A percentile compares a stretch with the other conserved stretches of the same genome.
Conservation (phyloP, 2,329 filamentous ascomycete species). For the Chaetothyriales sp. region DNA sequence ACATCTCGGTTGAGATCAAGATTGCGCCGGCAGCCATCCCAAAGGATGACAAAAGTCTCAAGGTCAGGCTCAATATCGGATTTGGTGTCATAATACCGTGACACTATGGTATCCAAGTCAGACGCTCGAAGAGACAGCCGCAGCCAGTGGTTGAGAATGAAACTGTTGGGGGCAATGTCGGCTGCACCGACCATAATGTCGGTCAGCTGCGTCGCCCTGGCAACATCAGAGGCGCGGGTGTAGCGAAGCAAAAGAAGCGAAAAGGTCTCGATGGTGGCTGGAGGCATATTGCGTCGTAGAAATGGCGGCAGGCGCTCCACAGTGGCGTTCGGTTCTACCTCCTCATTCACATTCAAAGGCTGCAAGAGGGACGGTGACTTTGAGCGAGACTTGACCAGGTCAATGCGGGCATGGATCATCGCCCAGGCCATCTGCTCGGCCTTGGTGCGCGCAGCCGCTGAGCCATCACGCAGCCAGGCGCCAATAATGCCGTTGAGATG, state of each 20-base stretch:
- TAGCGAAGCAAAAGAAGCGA: conserved; percentile 60
- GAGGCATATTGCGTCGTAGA: conserved; percentile 31
- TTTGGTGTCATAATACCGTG: conserved; percentile 42
- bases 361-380: background rate
- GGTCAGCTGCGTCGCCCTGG: conserved; percentile 45
- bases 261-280: conserved; percentile 64
- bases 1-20: conserved; percentile 25
- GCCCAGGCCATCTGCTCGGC: conserved; percentile 58
- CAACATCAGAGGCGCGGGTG: conserved; percentile 43
- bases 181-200: conserved; percentile 43
- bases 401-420: conserved; percentile 57
- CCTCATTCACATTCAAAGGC: background rate
- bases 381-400: conserved; percentile 37
- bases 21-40: conserved; percentile 30
- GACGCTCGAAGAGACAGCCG: conserved; percentile 49
- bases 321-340: background rate
- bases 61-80: conserved; percentile 43
- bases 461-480: conserved; percentile 55
- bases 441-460: conserved; percentile 37
- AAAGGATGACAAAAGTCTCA: conserved; percentile 54
- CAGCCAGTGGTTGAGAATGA: conserved; percentile 67
- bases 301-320: conserved; percentile 22
- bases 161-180: conserved; percentile 52
- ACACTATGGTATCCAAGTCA: conserved; percentile 38
- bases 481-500: conserved; percentile 73